phyloP scores from a whole-genome alignment of 257 asterid genomes.

The Jasminum sambac region DNA sequence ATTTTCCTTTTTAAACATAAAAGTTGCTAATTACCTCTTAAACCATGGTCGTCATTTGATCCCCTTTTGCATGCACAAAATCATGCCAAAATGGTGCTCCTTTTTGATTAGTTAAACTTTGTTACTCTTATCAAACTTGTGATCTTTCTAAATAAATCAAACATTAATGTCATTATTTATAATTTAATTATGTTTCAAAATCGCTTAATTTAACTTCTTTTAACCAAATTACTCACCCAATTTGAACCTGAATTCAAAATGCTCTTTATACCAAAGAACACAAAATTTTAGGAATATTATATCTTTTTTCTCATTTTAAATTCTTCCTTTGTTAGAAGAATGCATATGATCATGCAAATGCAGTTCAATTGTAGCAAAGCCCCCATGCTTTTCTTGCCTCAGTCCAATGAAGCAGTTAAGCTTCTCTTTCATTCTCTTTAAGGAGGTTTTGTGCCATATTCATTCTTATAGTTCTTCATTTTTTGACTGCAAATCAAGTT shows the following conservation, averaged over 20 bases:
- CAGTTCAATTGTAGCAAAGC: slow-evolving; percentile 31
- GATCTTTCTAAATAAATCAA: slow-evolving; percentile 26
- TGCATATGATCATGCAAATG: slow-evolving; percentile 64
- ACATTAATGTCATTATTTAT: slow-evolving; percentile 13
- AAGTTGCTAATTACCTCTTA: not conserved
- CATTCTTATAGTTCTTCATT: not conserved
- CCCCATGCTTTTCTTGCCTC: slow-evolving; percentile 74
- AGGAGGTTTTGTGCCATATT: slow-evolving; percentile 28
- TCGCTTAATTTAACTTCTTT: slow-evolving; percentile 42
- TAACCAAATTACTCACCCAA: slow-evolving; percentile 80
- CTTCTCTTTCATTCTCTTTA: slow-evolving; percentile 22
- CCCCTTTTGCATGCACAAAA: not conserved
- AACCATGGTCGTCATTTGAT: too few species aligned
- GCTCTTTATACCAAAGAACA: slow-evolving; percentile 41
- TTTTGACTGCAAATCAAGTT: not conserved
- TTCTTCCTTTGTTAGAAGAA: slow-evolving; percentile 32
- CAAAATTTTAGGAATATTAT: not conserved
- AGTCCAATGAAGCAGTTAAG: slow-evolving; percentile 17
- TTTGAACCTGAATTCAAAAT: slow-evolving; percentile 51
- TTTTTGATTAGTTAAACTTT: not conserved
- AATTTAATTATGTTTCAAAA: slow-evolving; percentile 32
- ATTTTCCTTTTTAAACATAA: not conserved
- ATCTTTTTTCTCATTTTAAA: slow-evolving; percentile 11
- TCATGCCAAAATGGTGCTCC: slow-evolving; percentile 19
- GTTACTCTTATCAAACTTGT: slow-evolving; percentile 34